Evolutionary conservation across 129 eudicot species (phyloP), one percentile per base, ranked within the genome.

Genomic region (Tagetes patula): DNA sequence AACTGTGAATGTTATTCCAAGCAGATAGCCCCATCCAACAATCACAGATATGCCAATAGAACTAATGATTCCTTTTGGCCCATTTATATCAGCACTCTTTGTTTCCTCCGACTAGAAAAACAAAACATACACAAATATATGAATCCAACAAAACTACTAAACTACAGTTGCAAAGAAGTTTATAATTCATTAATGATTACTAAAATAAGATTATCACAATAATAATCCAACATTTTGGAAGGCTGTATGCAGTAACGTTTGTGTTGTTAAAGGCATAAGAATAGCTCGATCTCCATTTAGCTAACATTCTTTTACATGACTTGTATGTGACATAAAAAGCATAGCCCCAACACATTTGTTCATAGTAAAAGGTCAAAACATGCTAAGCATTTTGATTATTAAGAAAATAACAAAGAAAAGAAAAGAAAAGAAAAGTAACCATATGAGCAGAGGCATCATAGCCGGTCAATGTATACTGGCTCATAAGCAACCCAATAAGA

Each of bases 401-500:
- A 33, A 41, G 62, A 39, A 62, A 30, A 64, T 42, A 20, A 65
- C n/a, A 46, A 43, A 27, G 62, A 2, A 39, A 39, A 2, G 41
- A 39, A 39, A 2, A 20, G 27, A 63, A 41, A 38, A 36, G 49
- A 43, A 75, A 71, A 80, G 91, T 87, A 41, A 95, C 99, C 99
- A 95, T 95, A 81, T 95, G 96, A 56, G 97, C 99, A 80, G 99
- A 95, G 43, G 99, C 99, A 88, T 95, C 99, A 75, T 90, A 95
- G n/a, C 99, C 99, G 38, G 97, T 81, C 41, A 95, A 75, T 2
- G 99, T 95, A 73, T 95, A 95, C 82, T 95, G 99, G 81, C 94
- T 90, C 97, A 95, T 90, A 47, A 95, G 96, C 72, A 95, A 96
- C 43, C 97, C 97, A 5, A 95, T 84, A 42, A 86, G 77, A 84